phyloP scores from a whole-genome alignment of 2,329 filamentous ascomycete species.

The Phoma sp. region DNA sequence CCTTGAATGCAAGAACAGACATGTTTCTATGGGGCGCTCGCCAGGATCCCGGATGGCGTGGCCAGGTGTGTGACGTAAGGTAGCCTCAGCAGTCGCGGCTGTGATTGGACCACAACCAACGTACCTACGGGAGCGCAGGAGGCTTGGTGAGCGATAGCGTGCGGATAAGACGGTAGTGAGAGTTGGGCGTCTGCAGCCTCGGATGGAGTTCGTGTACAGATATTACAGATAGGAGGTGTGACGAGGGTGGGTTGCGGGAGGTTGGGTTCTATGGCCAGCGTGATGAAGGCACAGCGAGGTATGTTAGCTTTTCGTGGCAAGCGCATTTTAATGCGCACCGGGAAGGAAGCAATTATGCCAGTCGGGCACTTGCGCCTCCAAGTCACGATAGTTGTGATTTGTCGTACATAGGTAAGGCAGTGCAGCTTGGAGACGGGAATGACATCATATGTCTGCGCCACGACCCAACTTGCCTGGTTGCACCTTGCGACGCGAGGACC shows the following conservation, averaged over 20 bases:
- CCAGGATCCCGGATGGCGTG: constrained; percentile 33
- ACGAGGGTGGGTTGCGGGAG: constrained; percentile 4
- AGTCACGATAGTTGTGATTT: constrained; percentile 17
- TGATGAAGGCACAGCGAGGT: constrained; percentile 2
- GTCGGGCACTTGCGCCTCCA: constrained; percentile 9
- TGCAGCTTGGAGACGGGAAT: constrained; percentile 7
- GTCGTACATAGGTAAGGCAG: not conserved
- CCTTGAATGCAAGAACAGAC: constrained; percentile 49
- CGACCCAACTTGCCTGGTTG: constrained; percentile 4
- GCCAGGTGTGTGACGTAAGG: constrained; percentile 43
- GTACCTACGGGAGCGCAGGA: constrained; percentile 23
- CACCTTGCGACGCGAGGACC: not conserved
- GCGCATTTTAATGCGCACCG: not conserved
- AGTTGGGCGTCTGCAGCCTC: constrained; percentile 15
- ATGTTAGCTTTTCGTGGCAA: constrained; percentile 9
- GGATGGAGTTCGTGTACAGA: constrained; percentile 12
- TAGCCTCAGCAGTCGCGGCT: constrained; percentile 22
- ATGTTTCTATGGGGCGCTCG: constrained; percentile 33
- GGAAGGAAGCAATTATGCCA: constrained; percentile 16
- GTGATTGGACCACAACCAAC: constrained; percentile 42
- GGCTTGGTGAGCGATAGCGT: constrained; percentile 35
- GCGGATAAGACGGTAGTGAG: constrained; percentile 21
- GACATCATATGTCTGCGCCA: constrained; percentile 14
- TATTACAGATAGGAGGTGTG: constrained; percentile 18
- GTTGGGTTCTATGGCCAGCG: not conserved